Percentiles rank a stretch among this genome's conserved stretches.
Evolutionary conservation across 2,329 filamentous ascomycete species (phyloP).

Genomic region (Pseudogymnoascus sp.): DNA sequence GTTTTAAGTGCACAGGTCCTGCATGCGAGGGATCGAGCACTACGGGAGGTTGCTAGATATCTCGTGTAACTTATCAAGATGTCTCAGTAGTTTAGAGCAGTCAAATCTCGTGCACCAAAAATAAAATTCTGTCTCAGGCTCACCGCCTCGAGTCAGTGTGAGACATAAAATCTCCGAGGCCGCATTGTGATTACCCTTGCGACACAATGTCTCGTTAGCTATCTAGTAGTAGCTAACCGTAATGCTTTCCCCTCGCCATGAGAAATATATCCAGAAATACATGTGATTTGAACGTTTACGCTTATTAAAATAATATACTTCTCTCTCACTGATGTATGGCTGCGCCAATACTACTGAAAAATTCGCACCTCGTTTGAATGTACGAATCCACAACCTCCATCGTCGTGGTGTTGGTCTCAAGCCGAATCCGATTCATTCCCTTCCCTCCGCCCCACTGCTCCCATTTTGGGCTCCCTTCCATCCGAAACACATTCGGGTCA

Average conservation of each 20-base stretch:
- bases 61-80: neutral
- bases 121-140: neutral
- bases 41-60: neutral
- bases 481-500: slow-evolving; percentile 54
- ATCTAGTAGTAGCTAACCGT: neutral
- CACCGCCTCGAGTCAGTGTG: neutral
- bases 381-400: slow-evolving; percentile 37
- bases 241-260: neutral
- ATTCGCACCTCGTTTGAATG: slow-evolving; percentile 38
- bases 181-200: neutral
- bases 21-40: neutral
- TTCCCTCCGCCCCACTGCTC: slow-evolving; percentile 31
- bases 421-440: slow-evolving; percentile 26
- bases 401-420: slow-evolving; percentile 34
- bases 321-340: slow-evolving; percentile 36
- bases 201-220: neutral
- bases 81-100: neutral
- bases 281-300: neutral
- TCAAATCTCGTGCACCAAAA: neutral
- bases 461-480: slow-evolving; percentile 43
- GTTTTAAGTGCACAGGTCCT: neutral
- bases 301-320: too few species aligned
- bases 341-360: slow-evolving; percentile 40
- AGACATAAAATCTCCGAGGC: neutral
- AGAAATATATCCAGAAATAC: neutral